Percentiles rank a stretch among this genome's conserved stretches.
phyloP scores from a whole-genome alignment of 768 basidiomycete species.

The Ramaria sp. region DNA sequence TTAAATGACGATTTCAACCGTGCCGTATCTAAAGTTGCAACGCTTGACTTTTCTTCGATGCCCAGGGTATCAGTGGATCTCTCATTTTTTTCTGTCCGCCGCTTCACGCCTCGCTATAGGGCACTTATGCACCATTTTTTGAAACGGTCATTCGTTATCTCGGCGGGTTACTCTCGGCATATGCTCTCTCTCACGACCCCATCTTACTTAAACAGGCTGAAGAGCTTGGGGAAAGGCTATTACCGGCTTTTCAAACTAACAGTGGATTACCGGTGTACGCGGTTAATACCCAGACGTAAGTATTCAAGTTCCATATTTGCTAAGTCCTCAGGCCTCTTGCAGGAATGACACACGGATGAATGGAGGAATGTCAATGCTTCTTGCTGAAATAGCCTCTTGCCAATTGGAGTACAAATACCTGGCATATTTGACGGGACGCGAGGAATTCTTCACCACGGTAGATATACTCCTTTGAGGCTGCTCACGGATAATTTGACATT shows the following conservation, averaged over 20 bases:
- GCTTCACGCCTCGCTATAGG: not conserved
- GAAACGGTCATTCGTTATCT: slow-evolving; percentile 41
- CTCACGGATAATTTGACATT: too few species aligned
- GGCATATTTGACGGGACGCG: slow-evolving; percentile 35
- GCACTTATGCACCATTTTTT: slow-evolving; percentile 14
- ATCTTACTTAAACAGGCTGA: slow-evolving; percentile 26
- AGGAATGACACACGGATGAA: slow-evolving; percentile 11
- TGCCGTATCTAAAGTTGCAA: slow-evolving; percentile 22
- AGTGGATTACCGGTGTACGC: slow-evolving; percentile 41
- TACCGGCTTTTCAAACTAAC: slow-evolving; percentile 30
- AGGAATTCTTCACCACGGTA: slow-evolving; percentile 23
- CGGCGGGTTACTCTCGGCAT: slow-evolving; percentile 34
- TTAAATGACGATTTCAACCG: slow-evolving; percentile 29
- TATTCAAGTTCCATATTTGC: not conserved
- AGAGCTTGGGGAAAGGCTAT: slow-evolving; percentile 30
- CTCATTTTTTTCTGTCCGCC: too few species aligned
- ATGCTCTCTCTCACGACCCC: slow-evolving; percentile 26
- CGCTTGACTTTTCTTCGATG: slow-evolving; percentile 9
- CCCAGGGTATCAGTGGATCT: not conserved
- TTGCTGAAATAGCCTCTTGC: slow-evolving; percentile 35
- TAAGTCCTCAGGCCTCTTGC: slow-evolving; percentile 19
- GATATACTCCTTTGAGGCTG: too few species aligned
- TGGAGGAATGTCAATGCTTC: slow-evolving; percentile 8
- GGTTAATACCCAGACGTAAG: slow-evolving; percentile 35
- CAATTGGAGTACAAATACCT: slow-evolving; percentile 47